These are phyloP conservation scores for Grigorovia yakushimaensis DNA, from an alignment of 805 yeast species.

Conservation along the genomic window DNA sequence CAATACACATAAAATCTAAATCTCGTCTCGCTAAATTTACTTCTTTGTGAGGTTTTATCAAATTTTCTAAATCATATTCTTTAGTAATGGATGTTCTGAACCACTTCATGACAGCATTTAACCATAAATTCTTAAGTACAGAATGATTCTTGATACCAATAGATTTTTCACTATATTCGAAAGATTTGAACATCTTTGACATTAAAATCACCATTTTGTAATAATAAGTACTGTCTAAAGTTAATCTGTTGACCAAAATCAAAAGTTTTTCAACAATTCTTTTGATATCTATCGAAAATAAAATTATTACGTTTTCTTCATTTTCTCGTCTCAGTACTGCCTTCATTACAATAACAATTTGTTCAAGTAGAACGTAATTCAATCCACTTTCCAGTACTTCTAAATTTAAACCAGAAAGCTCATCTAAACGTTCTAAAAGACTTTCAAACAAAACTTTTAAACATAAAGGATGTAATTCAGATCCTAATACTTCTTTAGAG, in stretches of 20 bases:
- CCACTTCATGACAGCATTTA: constrained; percentile 43
- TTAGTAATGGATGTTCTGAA: constrained; percentile 41
- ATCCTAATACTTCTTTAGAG: constrained; percentile 59
- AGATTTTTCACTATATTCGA: constrained; percentile 21
- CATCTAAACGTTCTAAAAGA: constrained; percentile 32
- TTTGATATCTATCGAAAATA: constrained; percentile 29
- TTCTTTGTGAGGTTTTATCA: constrained; percentile 28
- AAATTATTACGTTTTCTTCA: constrained; percentile 22
- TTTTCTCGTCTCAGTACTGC: constrained; percentile 29
- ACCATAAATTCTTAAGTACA: constrained; percentile 37
- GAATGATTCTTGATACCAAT: constrained; percentile 34
- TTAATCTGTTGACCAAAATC: constrained; percentile 19
- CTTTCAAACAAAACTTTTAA: constrained; percentile 40
- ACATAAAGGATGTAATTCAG: constrained; percentile 53
- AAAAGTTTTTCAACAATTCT: constrained; percentile 27
- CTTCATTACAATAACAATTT: constrained; percentile 38
- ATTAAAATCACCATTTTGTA: constrained; percentile 27
- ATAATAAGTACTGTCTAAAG: constrained; percentile 18
- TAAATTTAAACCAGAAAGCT: constrained; percentile 20
- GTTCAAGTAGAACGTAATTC: constrained; percentile 37
- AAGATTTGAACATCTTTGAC: constrained; percentile 27
- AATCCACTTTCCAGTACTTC: constrained; percentile 14
- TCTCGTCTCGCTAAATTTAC: constrained; percentile 33
- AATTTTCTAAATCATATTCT: constrained; percentile 27
- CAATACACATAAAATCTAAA: constrained; percentile 40